Evolutionary conservation across 345 rosid genomes (phyloP).

Genomic region (Bruguiera gymnorhiza): DNA sequence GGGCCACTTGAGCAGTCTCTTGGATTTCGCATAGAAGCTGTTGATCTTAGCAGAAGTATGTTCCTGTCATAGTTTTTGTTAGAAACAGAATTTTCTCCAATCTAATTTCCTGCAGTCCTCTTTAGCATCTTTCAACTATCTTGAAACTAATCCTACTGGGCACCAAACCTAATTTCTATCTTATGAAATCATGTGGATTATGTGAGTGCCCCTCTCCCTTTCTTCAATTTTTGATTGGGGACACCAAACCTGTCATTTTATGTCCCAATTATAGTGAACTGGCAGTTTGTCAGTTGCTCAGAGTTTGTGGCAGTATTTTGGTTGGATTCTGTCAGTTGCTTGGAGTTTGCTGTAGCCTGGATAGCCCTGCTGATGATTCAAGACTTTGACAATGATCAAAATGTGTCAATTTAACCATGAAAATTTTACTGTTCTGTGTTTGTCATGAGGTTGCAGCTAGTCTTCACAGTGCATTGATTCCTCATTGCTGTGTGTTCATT

Average conservation of each 20-base stretch:
- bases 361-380: neutral
- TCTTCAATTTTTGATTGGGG: neutral
- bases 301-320: neutral
- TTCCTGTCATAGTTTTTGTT: constrained; percentile 1
- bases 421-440: neutral
- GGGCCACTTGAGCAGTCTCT: constrained; percentile 46
- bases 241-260: neutral
- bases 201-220: neutral
- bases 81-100: neutral
- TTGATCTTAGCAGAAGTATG: constrained; percentile 54
- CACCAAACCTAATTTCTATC: neutral
- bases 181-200: neutral
- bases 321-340: neutral
- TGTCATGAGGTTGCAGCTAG: neutral
- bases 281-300: neutral
- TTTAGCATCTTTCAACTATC: too few species aligned
- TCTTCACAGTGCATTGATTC: too few species aligned
- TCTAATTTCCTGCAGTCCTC: too few species aligned
- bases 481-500: too few species aligned
- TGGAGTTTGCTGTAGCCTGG: neutral
- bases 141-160: too few species aligned
- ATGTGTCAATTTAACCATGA: neutral
- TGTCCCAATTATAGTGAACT: neutral
- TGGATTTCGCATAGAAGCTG: constrained; percentile 50
- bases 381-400: neutral